Evolutionary conservation across 2,329 filamentous ascomycete species (phyloP).

Genomic region (Monosporascus sp.): DNA sequence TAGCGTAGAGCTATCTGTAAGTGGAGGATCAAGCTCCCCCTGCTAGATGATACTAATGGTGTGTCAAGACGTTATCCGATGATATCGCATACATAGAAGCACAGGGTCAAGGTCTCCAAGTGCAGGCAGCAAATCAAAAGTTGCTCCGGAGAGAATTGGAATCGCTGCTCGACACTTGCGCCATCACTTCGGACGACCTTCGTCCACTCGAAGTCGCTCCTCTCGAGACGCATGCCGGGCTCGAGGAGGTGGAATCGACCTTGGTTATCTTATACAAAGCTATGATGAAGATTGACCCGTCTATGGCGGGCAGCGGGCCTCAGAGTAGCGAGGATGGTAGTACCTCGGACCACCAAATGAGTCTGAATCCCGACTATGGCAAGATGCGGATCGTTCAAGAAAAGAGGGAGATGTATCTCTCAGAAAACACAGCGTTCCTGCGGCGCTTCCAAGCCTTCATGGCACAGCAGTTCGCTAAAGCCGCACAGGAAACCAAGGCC

Average conservation of each 20-base stretch:
- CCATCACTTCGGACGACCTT: conserved; percentile 73
- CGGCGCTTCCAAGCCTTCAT: conserved; percentile 77
- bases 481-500: conserved; percentile 64
- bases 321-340: conserved; percentile 44
- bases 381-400: conserved; percentile 93
- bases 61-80: conserved; percentile 73
- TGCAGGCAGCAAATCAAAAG: conserved; percentile 96
- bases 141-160: conserved; percentile 85
- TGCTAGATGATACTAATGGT: conserved; percentile 16
- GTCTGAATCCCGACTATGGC: conserved; percentile 68
- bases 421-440: conserved; percentile 72
- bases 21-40: conserved; percentile 23
- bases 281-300: conserved; percentile 88
- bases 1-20: conserved; percentile 84
- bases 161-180: conserved; percentile 83
- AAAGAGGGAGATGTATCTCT: conserved; percentile 83
- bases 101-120: conserved; percentile 92
- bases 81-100: conserved; percentile 97
- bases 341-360: conserved; percentile 37
- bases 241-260: conserved; percentile 72
- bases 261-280: conserved; percentile 83
- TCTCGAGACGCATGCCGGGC: conserved; percentile 62
- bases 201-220: conserved; percentile 68
- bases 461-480: conserved; percentile 71
- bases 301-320: conserved; percentile 52